A percentile compares a stretch with the other conserved stretches of the same genome.
These are phyloP conservation scores for Syzygium malaccense DNA, from an alignment of 441 rosid genomes.

Conservation along the genomic window DNA sequence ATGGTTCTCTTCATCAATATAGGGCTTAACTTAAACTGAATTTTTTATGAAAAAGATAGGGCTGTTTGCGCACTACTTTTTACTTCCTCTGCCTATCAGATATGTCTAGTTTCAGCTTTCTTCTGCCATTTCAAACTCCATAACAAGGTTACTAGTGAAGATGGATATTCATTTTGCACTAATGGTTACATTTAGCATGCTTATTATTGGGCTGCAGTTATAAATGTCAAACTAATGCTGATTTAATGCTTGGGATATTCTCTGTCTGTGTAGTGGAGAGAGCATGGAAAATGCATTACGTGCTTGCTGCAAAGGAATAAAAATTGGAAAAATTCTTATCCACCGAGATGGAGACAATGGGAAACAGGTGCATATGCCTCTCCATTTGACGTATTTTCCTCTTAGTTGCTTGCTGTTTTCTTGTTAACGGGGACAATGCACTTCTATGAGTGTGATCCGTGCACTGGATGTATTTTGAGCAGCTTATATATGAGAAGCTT, in stretches of 20 bases:
- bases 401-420: not conserved
- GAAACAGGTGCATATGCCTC: slow-evolving; percentile 48
- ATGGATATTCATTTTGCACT: not conserved
- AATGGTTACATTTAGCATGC: not conserved
- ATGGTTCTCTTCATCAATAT: not conserved
- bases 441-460: not conserved
- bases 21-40: not conserved
- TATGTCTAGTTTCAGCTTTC: not conserved
- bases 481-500: slow-evolving; percentile 98
- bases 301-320: slow-evolving; percentile 96
- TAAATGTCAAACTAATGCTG: not conserved
- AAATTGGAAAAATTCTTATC: slow-evolving; percentile 90
- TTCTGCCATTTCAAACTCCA: not conserved
- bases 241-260: not conserved
- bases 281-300: slow-evolving; percentile 99
- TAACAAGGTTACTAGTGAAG: not conserved
- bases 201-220: not conserved
- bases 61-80: not conserved
- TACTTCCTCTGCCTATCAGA: not conserved
- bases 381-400: not conserved
- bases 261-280: slow-evolving; percentile 59
- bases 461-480: slow-evolving; percentile 2
- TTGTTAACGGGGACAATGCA: not conserved
- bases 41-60: not conserved
- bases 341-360: slow-evolving; percentile 97